Evolutionary conservation across 345 rosid species (phyloP).

Genomic region (Diplotaxis tenuifolia): DNA sequence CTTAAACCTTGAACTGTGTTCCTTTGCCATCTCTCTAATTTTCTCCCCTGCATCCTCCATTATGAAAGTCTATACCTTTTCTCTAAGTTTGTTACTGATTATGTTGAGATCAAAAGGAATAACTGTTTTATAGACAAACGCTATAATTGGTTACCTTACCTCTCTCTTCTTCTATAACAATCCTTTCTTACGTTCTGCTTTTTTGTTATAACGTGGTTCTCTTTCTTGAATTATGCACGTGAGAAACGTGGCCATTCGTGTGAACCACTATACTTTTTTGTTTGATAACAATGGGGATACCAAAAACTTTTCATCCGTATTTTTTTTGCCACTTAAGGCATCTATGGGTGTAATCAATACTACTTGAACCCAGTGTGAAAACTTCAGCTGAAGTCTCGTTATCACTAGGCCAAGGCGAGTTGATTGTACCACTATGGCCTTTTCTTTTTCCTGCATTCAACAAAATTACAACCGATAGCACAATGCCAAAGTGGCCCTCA

Average conservation of each 20-base stretch:
- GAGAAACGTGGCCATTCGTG: constrained; percentile 15
- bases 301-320: too few relatives aligned
- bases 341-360: too few relatives aligned
- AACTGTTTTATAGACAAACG: background rate
- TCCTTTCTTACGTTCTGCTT: constrained; percentile 1
- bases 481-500: background rate
- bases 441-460: background rate
- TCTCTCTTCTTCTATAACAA: constrained; percentile 16
- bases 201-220: background rate
- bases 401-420: too few relatives aligned
- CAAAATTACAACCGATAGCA: background rate
- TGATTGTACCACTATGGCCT: too few relatives aligned
- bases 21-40: constrained; percentile 10
- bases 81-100: background rate
- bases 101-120: background rate
- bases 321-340: too few relatives aligned
- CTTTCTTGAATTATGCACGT: constrained; percentile 14
- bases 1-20: constrained; percentile 40
- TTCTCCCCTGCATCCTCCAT: constrained; percentile 26
- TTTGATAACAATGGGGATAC: too few relatives aligned
- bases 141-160: background rate
- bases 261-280: too few relatives aligned
- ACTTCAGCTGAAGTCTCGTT: too few relatives aligned
- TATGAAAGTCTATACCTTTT: background rate
- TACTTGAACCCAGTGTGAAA: too few relatives aligned